Base-by-base conservation (phyloP, 2,329 filamentous ascomycete species). In the Thelonectria blattea region DNA sequence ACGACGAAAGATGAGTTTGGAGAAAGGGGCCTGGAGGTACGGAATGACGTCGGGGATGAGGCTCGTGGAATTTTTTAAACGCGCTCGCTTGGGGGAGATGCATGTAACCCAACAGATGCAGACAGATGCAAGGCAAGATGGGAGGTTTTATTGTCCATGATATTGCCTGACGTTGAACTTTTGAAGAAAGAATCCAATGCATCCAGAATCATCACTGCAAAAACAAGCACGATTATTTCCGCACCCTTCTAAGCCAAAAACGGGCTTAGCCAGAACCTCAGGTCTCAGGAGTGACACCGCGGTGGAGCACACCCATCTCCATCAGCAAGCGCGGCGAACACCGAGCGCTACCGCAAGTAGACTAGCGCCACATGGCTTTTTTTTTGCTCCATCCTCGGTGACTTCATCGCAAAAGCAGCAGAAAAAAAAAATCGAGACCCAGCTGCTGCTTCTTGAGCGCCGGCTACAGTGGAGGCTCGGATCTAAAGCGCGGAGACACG, bases 401-500 rank as follows among this genome's bases (percentile, higher is more conserved):
- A 43, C 14, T 30, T 30, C 27, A 30, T 30, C 27, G 8, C 5
- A 4, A 10, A 2, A 30, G 9, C 27, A 10, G 22, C 3, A 24
- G 22, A 10, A 30, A 30, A 10, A 30, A 30, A 30, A 30, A 30
- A 7, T 30, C 27, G 5, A 30, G 27, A 30, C 27, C 27, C 27
- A 30, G 27, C 27, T 7, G 22, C 3, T 24, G 22, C 22, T 24
- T 6, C 3, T 24, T 3, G 2, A 30, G 2, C 27, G 17, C 41
- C n/a, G 17, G 7, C 18, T 17, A 15, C n/a, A n/a, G 18, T 46
- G 43, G 14, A 22, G 4, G 45, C 52, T 60, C 58, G 58, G 58
- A 60, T 27, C 58, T 47, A 60, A 60, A 39, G 52, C 58, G 58
- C 58, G 58, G 58, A 60, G 56, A 60, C 37, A 60, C 58, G 58